Percentiles rank a stretch among this genome's conserved stretches.
Conservation (phyloP, 2,329 filamentous ascomycete genomes). For the Fusarium pseudoanthophilum region DNA sequence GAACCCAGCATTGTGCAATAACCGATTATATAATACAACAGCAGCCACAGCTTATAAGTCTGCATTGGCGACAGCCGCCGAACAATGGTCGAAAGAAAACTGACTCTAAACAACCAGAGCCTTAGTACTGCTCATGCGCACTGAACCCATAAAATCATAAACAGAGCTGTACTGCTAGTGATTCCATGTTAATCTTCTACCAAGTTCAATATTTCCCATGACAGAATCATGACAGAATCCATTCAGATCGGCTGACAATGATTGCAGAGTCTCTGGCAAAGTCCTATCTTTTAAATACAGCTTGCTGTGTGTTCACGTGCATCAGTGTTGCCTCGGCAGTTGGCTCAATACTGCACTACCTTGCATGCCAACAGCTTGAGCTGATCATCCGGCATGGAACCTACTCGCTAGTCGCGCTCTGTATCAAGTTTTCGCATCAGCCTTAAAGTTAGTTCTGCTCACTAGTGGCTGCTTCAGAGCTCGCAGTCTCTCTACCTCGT, state of each 20-base stretch:
- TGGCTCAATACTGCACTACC: no score
- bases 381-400: not conserved
- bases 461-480: not conserved
- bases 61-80: not conserved
- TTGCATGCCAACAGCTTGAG: not conserved
- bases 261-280: no score
- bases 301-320: not conserved
- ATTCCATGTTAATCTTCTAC: not conserved
- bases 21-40: not conserved
- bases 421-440: not conserved
- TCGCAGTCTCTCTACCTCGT: not conserved
- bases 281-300: no score
- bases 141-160: not conserved
- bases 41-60: not conserved
- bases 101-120: not conserved
- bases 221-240: no score
- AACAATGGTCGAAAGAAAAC: accelerated
- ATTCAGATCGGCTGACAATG: not conserved
- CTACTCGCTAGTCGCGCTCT: not conserved
- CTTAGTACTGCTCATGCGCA: not conserved
- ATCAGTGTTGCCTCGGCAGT: not conserved
- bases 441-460: not conserved
- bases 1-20: not conserved
- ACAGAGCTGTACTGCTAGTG: not conserved
- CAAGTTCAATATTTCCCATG: not conserved